Evolutionary conservation across 2,329 filamentous ascomycete genomes (phyloP).

Genomic region (Fusarium hostae): DNA sequence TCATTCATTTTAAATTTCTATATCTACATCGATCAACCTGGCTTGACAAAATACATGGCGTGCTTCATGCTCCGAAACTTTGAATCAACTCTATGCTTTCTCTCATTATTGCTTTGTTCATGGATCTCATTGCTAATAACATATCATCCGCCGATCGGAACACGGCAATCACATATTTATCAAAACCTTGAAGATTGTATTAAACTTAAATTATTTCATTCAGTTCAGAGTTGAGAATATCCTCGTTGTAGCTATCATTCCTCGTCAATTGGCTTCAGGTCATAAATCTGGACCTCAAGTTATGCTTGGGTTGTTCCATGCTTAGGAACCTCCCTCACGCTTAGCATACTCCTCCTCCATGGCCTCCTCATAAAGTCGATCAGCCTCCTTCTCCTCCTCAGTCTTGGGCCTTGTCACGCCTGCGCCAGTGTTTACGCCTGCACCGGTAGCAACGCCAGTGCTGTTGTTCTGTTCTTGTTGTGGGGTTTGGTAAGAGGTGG

Average conservation of each 20-base stretch:
- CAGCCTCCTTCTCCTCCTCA: conserved; percentile 60
- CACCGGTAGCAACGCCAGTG: conserved; percentile 50
- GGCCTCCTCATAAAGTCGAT: conserved; percentile 61
- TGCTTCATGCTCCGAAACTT: background rate
- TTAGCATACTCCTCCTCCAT: conserved; percentile 69
- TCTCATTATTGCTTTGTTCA: background rate
- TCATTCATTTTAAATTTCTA: background rate
- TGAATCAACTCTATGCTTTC: background rate
- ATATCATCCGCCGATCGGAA: background rate
- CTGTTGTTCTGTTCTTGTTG: conserved; percentile 27
- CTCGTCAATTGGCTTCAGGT: background rate
- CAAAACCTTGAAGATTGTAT: background rate
- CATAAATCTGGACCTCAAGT: background rate
- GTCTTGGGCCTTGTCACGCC: conserved; percentile 60
- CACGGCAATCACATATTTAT: background rate
- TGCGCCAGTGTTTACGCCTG: conserved; percentile 61
- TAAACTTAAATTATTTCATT: background rate
- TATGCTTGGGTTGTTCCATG: background rate
- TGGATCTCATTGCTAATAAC: background rate
- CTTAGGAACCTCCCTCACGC: conserved; percentile 61
- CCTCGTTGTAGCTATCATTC: background rate
- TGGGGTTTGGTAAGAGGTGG: conserved; percentile 12
- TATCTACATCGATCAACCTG: background rate
- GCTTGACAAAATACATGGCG: no score
- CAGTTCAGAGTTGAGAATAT: background rate